Evolutionary conservation across 139 green algal species (phyloP).

Genomic region (Deuterostichococcus epilithicus): DNA sequence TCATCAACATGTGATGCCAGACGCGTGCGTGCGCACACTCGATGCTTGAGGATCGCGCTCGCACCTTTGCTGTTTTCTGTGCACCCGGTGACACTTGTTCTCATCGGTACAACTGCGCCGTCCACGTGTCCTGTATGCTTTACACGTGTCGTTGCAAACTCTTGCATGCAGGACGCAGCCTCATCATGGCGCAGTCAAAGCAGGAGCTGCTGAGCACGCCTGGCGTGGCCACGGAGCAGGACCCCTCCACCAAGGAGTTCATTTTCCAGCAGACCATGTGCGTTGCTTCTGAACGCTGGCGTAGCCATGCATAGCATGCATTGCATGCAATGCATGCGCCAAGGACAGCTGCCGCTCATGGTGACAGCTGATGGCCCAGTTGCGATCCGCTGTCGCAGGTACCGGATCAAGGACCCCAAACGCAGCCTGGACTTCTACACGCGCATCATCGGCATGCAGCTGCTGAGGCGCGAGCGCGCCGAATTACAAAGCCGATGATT

Average conservation of each 20-base stretch:
- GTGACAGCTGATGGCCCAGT: too few relatives aligned
- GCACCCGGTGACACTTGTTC: too few relatives aligned
- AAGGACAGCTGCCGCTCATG: neutral
- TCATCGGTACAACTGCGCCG: too few relatives aligned
- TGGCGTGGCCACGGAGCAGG: conserved; percentile 21
- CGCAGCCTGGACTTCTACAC: conserved; percentile 86
- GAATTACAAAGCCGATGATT: neutral
- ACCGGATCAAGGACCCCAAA: conserved; percentile 74
- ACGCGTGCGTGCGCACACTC: too few relatives aligned
- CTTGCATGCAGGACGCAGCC: neutral
- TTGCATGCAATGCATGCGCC: neutral
- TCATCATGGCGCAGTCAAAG: neutral
- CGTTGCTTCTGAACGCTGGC: too few relatives aligned
- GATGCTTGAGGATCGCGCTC: too few relatives aligned
- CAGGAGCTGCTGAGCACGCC: conserved; percentile 1
- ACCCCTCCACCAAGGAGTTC: conserved; percentile 58
- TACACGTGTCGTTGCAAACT: too few relatives aligned
- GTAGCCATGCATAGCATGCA: neutral
- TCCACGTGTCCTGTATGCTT: too few relatives aligned
- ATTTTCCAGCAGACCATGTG: conserved; percentile 65
- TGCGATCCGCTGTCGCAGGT: conserved; percentile 40
- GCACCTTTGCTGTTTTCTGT: too few relatives aligned
- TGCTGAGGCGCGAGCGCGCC: conserved; percentile 21
- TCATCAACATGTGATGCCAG: too few relatives aligned
- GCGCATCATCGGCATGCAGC: conserved; percentile 68